Percentiles rank a stretch among this genome's conserved stretches.
phyloP scores from a whole-genome alignment of 495 filamentous ascomycete species.

The Xylaria telfairii region DNA sequence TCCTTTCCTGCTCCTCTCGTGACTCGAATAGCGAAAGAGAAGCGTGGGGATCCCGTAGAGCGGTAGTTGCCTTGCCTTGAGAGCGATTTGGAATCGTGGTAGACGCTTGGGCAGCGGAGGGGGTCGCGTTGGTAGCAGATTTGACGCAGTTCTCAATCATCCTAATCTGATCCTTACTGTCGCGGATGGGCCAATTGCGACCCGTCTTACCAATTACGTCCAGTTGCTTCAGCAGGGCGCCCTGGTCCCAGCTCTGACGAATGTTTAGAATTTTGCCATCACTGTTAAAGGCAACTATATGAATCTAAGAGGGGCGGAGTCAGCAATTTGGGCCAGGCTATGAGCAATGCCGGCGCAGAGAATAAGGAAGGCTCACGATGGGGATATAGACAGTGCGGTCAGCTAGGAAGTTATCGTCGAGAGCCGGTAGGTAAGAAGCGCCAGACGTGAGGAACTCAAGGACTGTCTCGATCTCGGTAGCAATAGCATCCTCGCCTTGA shows the following conservation, averaged over 20 bases:
- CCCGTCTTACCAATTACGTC: conserved; percentile 90
- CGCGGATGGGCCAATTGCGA: conserved; percentile 92
- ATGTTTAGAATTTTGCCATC: conserved; percentile 81
- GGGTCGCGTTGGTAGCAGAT: conserved; percentile 33
- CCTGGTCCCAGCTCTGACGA: conserved; percentile 94
- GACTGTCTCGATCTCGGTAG: conserved; percentile 79
- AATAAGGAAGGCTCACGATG: conserved; percentile 65
- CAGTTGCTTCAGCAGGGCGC: conserved; percentile 86
- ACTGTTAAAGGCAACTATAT: conserved; percentile 84
- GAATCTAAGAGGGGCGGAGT: conserved; percentile 64
- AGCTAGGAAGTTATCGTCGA: conserved; percentile 93
- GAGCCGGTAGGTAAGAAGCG: conserved; percentile 83
- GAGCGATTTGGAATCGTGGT: conserved; percentile 41
- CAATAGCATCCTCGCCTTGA: conserved; percentile 71
- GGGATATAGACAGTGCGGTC: conserved; percentile 83
- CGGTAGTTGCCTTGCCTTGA: conserved; percentile 56
- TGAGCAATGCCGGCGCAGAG: conserved; percentile 2
- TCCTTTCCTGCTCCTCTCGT: conserved; percentile 59
- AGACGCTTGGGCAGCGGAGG: conserved; percentile 12
- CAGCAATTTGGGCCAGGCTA: conserved; percentile 27
- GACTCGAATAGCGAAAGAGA: conserved; percentile 75
- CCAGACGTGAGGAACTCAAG: conserved; percentile 82
- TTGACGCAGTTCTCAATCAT: conserved; percentile 66
- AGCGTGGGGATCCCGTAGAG: conserved; percentile 71
- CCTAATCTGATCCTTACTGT: conserved; percentile 82